Evolutionary conservation across 192 early-diverging fungal species (phyloP), one percentile per base, ranked within the genome.

Genomic region (Coemansia sp.): DNA sequence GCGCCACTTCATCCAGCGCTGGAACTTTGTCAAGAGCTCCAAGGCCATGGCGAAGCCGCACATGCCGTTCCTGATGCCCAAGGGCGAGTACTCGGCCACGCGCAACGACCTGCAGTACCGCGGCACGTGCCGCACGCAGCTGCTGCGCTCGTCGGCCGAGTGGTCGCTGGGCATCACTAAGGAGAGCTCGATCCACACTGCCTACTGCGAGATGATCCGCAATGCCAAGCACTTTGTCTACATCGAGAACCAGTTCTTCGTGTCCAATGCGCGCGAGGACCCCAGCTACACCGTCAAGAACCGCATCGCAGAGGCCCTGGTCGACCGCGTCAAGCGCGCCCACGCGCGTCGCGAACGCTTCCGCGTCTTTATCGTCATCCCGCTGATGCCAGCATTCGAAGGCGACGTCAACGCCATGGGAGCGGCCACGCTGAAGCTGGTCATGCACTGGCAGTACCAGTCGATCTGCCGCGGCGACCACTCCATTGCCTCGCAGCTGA

Each of bases 221-320:
- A 74, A 80, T 29, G 84, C 93, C 25, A 75, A 92, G 67, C 90
- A 92, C 59, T 94, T 88, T 79, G 75, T 94, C 30, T 92, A 94
- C 70, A 94, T 94, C 63, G 93, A 94, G 65, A 93, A 94, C 68
- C 93, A 94, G 66, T 94, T 94, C 80, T 94, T 94, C 64, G 87
- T 90, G 56, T 83, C 81, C 33, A 77, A 68, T n/a, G 72, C 81
- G 15, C 61, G 61, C 36, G 69, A 72, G 37, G 76, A 80, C 47
- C 53, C 72, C n/a, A 54, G 40, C 8, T 85, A 87, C 50, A 82
- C 85, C 19, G 70, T 93, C 71, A 89, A 94, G 70, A 96, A 96
- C 70, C 84, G 79, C 41, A 89, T 95, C 54, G 93, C 90, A 36
- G 74, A 85, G 57, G 92, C 87, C 2, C 61, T 94, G 19, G 86